These are phyloP conservation scores for Trichosporon ovoides DNA, from an alignment of 1,284 basidiomycete species.

Conservation along the genomic window DNA sequence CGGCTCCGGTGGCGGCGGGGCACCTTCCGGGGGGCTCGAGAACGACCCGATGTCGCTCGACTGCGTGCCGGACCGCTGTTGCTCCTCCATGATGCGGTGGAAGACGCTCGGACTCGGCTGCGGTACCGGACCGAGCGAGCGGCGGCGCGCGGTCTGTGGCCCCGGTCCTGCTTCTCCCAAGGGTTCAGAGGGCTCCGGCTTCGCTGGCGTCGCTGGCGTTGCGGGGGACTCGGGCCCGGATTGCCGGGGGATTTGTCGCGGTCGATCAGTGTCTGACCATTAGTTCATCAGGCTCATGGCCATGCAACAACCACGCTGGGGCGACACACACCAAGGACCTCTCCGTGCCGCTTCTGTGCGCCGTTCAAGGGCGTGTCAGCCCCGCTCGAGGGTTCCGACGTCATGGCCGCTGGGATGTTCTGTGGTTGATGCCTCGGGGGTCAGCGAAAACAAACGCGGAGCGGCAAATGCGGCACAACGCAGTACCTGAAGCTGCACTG, in stretches of 20 bases:
- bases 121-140: constrained; percentile 14
- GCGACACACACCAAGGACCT: neutral
- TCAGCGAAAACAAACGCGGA: too few relatives aligned
- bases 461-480: too few relatives aligned
- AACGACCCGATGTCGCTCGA: constrained; percentile 10
- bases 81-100: constrained; percentile 5
- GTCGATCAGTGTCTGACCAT: neutral
- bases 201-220: neutral
- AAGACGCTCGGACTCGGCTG: constrained; percentile 17
- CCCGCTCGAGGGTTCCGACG: neutral
- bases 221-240: neutral
- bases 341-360: neutral
- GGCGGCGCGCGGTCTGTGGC: constrained; percentile 9
- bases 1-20: neutral
- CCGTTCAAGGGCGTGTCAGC: neutral
- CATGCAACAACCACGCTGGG: neutral
- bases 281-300: neutral
- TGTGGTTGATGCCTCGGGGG: neutral
- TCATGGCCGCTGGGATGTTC: neutral
- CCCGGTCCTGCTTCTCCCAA: constrained; percentile 14
- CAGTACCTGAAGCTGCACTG: too few relatives aligned
- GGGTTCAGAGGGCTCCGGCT: neutral
- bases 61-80: neutral
- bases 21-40: constrained; percentile 6
- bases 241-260: constrained; percentile 3